phyloP scores from a whole-genome alignment of 306 rosid species.

The Aeschynomene evenia region DNA sequence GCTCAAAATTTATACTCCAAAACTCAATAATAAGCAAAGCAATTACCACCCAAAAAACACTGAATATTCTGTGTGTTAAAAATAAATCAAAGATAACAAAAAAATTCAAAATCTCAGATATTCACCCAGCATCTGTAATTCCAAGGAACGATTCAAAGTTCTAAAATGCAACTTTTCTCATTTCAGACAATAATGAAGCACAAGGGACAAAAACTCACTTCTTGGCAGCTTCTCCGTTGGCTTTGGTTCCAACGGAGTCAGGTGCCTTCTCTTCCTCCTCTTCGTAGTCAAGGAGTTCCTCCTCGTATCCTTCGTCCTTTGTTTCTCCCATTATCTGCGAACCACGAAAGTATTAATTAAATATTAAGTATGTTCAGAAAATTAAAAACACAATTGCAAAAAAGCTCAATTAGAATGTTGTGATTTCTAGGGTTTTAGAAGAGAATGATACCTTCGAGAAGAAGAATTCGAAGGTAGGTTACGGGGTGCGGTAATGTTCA shows the following conservation, averaged over 20 bases:
- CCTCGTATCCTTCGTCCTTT: slow-evolving; percentile 73
- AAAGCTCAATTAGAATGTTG: no score
- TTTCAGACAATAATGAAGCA: background rate
- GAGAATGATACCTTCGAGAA: slow-evolving; percentile 35
- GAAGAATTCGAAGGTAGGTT: background rate
- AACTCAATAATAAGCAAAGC: background rate
- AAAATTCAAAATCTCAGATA: background rate
- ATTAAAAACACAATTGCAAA: no score
- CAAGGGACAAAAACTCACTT: slow-evolving; percentile 45
- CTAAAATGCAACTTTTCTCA: background rate
- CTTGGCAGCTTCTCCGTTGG: slow-evolving; percentile 71
- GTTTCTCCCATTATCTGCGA: slow-evolving; percentile 74
- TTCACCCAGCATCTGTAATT: background rate
- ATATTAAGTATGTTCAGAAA: no score
- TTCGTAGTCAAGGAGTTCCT: slow-evolving; percentile 83
- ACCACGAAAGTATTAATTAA: background rate
- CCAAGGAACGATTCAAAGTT: background rate
- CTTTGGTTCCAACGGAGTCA: slow-evolving; percentile 67
- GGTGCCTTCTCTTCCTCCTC: slow-evolving; percentile 82
- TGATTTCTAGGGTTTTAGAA: slow-evolving; percentile 31
- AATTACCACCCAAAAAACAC: background rate
- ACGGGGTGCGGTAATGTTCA: background rate
- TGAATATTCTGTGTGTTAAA: background rate
- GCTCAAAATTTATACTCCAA: background rate
- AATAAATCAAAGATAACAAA: background rate